Base-by-base conservation (phyloP, 768 basidiomycete species). In the Macrolepiota fuliginosa region DNA sequence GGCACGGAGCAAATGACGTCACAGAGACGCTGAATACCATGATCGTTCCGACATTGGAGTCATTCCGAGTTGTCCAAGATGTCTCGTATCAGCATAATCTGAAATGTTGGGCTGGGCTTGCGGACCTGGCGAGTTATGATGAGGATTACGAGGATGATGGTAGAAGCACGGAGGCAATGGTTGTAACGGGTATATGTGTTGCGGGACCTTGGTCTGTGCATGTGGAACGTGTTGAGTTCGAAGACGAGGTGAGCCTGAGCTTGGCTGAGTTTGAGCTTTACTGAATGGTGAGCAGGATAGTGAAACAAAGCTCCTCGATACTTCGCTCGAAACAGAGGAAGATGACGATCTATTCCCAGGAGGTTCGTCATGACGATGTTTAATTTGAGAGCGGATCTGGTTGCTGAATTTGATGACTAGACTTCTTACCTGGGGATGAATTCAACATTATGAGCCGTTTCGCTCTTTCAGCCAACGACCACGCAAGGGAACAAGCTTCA, bases 1-100 rank as follows among this genome's bases (percentile, higher is more conserved):
- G 70, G 60, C 54, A 67, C 25, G 65, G 69, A 32, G 66, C 69
- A 32, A 67, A 70, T 40, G 77, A 72, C 66, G 74, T 67, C 67
- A 85, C 81, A 62, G 94, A 96, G 69, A 81, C 81, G 0, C 74
- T 91, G 51, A 83, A 81, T 62, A 89, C 91, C 10, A 69, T 96
- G 13, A 71, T 79, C 4, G 80, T 98, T 13, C 84, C 88, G 1
- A 85, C 88, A 0, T 75, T 85, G n/a, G 78, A 80, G 4, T 84
- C 92, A 0, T 79, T 97, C 61, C 76, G 76, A 37, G 73, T 81
- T 17, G 75, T 71, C 1, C 85, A 87, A 64, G 76, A 77, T 6
- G 81, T 89, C 10, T 71, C 70, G 1, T 94, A 92, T 65, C 71
- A 75, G 57, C 77, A 82, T 39, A 68, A 79, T 37, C 65, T 77